phyloP scores from a whole-genome alignment of 108 stramenopile species.

The Schizochytrium sp. region DNA sequence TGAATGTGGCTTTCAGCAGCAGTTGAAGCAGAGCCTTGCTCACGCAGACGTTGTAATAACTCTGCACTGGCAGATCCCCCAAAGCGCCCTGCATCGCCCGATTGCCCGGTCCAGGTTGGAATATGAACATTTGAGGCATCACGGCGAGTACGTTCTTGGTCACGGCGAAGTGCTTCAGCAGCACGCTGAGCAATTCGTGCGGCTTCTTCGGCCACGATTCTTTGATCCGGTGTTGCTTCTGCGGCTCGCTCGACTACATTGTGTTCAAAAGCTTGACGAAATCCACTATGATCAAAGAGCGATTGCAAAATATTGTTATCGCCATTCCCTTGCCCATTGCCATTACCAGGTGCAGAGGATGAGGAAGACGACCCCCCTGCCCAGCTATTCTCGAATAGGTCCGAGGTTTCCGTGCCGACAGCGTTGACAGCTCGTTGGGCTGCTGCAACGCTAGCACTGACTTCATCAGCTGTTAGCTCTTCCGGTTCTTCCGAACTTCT shows the following conservation, averaged over 20 bases:
- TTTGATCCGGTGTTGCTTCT: background rate
- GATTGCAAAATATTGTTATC: conserved; percentile 18
- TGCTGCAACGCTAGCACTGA: background rate
- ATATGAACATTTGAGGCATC: background rate
- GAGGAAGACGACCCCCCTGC: too few relatives aligned
- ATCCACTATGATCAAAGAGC: conserved; percentile 41
- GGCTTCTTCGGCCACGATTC: conserved; percentile 10
- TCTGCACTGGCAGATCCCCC: conserved; percentile 11
- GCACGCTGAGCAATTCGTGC: conserved; percentile 30
- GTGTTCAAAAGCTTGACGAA: conserved; percentile 42
- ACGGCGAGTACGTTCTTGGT: conserved; percentile 6
- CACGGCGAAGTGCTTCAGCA: conserved; percentile 1
- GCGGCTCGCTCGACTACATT: background rate
- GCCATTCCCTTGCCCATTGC: background rate
- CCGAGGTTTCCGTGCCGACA: background rate
- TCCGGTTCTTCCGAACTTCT: background rate
- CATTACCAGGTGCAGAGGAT: too few relatives aligned
- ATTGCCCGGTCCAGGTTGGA: conserved; percentile 43
- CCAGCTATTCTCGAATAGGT: background rate
- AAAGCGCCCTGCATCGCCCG: conserved; percentile 5
- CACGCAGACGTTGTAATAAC: conserved; percentile 20
- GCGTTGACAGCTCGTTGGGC: conserved; percentile 3
- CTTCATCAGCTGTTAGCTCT: background rate
- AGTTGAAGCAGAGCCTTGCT: background rate
- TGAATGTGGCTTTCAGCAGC: conserved; percentile 40